These are phyloP conservation scores for Neonectria ditissima DNA, from an alignment of 2,329 filamentous ascomycete genomes.

Conservation along the genomic window DNA sequence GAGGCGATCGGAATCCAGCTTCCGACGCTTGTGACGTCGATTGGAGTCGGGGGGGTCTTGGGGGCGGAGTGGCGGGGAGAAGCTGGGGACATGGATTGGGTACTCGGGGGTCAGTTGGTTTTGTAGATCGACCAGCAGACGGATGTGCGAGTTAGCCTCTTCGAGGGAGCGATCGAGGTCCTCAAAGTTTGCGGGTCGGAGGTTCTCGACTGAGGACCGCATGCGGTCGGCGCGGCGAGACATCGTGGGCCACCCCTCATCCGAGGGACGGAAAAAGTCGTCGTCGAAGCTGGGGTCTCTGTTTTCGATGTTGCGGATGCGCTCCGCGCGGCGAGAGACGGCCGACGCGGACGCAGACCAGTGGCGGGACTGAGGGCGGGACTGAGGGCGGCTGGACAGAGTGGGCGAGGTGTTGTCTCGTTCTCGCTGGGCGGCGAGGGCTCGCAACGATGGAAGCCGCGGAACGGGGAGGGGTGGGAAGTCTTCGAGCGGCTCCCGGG, in stretches of 20 bases:
- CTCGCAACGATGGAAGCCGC: conserved; percentile 49
- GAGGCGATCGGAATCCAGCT: conserved; percentile 73
- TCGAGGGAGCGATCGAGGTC: conserved; percentile 55
- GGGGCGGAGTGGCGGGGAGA: conserved; percentile 51
- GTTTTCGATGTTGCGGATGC: conserved; percentile 51
- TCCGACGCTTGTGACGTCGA: conserved; percentile 74
- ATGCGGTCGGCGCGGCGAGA: conserved; percentile 42
- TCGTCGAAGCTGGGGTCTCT: conserved; percentile 42
- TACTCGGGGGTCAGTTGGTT: conserved; percentile 46
- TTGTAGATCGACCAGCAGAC: conserved; percentile 57
- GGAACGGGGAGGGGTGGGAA: conserved; percentile 49
- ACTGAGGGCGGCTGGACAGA: conserved; percentile 36
- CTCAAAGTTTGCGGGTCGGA: conserved; percentile 47
- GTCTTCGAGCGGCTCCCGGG: conserved; percentile 47
- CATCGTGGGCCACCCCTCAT: conserved; percentile 43
- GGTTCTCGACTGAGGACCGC: conserved; percentile 40
- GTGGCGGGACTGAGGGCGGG: conserved; percentile 39
- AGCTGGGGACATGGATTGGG: conserved; percentile 46
- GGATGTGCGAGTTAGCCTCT: conserved; percentile 58
- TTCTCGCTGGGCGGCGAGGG: conserved; percentile 46
- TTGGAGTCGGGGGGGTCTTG: conserved; percentile 59
- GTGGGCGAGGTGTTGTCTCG: conserved; percentile 43
- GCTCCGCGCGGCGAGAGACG: conserved; percentile 50
- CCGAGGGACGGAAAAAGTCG: conserved; percentile 45
- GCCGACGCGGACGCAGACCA: conserved; percentile 37